These are phyloP conservation scores for Arabis alpina DNA, from an alignment of 345 rosid genomes.

Conservation along the genomic window DNA sequence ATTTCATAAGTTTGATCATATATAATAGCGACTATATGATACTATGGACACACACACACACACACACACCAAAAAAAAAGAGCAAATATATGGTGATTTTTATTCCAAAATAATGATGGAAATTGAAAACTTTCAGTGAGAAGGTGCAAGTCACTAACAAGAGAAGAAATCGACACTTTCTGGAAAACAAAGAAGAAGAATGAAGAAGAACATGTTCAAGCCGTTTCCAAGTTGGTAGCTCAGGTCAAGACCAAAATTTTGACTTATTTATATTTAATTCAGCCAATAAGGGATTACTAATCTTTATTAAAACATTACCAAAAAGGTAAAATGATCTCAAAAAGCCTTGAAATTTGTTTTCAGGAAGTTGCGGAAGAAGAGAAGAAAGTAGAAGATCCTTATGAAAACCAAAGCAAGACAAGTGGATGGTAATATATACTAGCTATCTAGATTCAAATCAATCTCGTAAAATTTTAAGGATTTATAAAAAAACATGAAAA, in stretches of 20 bases:
- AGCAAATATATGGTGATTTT: neutral
- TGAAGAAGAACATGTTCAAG: constrained; percentile 60
- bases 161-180: constrained; percentile 73
- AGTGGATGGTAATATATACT: constrained; percentile 55
- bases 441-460: neutral
- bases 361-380: constrained; percentile 37
- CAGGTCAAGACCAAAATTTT: constrained; percentile 49
- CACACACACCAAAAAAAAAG: no score
- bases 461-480: neutral
- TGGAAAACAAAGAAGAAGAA: constrained; percentile 71
- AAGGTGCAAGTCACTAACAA: constrained; percentile 72
- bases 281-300: constrained; percentile 21
- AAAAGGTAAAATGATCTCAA: neutral
- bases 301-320: neutral
- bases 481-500: no score
- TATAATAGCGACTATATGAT: neutral
- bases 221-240: constrained; percentile 45
- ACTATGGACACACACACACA: neutral
- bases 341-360: neutral
- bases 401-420: constrained; percentile 41
- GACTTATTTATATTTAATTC: constrained; percentile 35
- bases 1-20: neutral
- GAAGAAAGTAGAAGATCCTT: constrained; percentile 15
- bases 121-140: constrained; percentile 45
- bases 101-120: neutral